A percentile compares a stretch with the other conserved stretches of the same genome.
phyloP scores from a whole-genome alignment of 192 early-diverging fungal genomes.

The Rhizophagus sp. region DNA sequence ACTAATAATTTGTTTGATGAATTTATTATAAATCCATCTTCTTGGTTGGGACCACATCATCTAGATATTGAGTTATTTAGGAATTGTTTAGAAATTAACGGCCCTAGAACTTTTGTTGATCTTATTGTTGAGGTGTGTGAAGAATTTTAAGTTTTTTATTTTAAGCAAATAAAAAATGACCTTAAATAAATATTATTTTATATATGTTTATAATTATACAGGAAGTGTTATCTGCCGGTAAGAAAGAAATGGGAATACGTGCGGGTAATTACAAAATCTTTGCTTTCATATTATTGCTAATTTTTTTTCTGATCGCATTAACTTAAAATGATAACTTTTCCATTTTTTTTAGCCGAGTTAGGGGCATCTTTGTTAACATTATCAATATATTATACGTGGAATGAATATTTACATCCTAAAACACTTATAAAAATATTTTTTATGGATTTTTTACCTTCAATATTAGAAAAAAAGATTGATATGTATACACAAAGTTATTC shows the following conservation, averaged over 20 bases:
- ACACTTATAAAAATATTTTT: constrained; percentile 27
- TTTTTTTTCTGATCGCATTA: not conserved
- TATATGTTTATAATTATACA: not conserved
- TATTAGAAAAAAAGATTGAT: constrained; percentile 8
- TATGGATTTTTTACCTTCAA: not conserved
- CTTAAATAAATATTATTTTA: not conserved
- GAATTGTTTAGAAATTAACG: constrained; percentile 9
- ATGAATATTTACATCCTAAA: constrained; percentile 15
- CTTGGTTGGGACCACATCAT: constrained; percentile 13
- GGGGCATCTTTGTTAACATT: constrained; percentile 23
- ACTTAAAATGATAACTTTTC: not conserved
- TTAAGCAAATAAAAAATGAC: not conserved
- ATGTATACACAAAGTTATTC: constrained; percentile 15
- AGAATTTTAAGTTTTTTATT: not conserved
- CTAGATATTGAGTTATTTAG: constrained; percentile 28
- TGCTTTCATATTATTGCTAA: not conserved
- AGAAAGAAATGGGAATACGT: not conserved
- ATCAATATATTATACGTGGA: constrained; percentile 11
- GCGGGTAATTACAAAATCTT: constrained; percentile 15
- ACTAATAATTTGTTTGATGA: not conserved
- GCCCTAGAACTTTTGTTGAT: constrained; percentile 15
- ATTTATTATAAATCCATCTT: not conserved
- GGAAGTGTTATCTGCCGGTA: not conserved
- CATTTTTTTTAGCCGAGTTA: constrained; percentile 14
- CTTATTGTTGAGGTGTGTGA: constrained; percentile 15